phyloP scores from a whole-genome alignment of 805 yeast genomes.

The Monosporozyma servazzii region DNA sequence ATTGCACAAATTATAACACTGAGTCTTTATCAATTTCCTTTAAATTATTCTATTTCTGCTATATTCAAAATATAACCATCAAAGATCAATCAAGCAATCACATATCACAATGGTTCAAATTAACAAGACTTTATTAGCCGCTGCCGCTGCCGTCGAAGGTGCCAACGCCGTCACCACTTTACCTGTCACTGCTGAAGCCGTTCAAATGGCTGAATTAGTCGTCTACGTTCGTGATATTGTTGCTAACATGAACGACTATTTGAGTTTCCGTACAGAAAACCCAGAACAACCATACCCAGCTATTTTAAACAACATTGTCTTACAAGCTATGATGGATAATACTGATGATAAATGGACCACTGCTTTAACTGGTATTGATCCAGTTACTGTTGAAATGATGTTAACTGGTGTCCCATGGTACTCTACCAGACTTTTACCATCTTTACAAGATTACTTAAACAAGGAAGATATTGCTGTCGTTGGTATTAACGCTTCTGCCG shows the following conservation, averaged over 20 bases:
- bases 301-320: neutral
- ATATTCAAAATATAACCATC: too few species aligned
- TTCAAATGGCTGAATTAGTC: conserved; percentile 5
- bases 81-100: too few species aligned
- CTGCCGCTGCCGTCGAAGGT: conserved; percentile 3
- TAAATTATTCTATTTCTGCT: too few species aligned
- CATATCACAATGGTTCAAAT: neutral
- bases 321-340: neutral
- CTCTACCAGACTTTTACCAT: conserved; percentile 1
- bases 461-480: neutral
- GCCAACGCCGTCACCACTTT: conserved; percentile 6
- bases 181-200: conserved; percentile 1
- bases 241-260: conserved; percentile 3
- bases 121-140: neutral
- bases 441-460: neutral
- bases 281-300: conserved; percentile 7
- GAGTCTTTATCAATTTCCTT: too few species aligned
- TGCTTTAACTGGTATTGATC: conserved; percentile 18
- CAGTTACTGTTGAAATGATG: conserved; percentile 8
- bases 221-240: conserved; percentile 8
- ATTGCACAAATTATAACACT: too few species aligned
- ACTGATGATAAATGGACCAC: conserved; percentile 28
- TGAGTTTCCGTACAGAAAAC: conserved; percentile 6
- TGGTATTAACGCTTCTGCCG: neutral
- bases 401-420: conserved; percentile 4